Evolutionary conservation across 176 grass and related monocot species (phyloP).

Genomic region (Phragmites australis): DNA sequence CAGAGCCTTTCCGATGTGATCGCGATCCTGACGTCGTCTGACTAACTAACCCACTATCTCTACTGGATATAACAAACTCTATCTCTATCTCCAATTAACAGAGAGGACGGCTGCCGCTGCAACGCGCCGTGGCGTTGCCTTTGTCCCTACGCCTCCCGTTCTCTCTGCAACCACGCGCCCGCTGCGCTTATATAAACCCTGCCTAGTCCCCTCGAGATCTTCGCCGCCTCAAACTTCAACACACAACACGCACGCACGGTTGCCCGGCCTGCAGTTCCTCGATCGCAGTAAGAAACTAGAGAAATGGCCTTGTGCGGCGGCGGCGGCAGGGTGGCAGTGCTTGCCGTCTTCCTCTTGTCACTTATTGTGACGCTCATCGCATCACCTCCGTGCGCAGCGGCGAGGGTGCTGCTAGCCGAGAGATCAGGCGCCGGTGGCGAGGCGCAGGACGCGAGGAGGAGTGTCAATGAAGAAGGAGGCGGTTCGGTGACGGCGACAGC

Average conservation of each 20-base stretch:
- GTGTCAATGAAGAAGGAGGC: too few species aligned
- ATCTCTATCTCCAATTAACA: too few species aligned
- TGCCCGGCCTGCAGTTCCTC: too few species aligned
- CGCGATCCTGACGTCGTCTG: slow-evolving; percentile 16
- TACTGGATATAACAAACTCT: too few species aligned
- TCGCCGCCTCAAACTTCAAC: not conserved
- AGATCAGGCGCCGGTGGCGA: not conserved
- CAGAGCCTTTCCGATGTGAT: not conserved
- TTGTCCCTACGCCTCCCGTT: slow-evolving; percentile 9
- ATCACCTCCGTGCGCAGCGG: not conserved
- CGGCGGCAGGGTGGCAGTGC: not conserved
- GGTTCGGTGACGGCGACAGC: not conserved
- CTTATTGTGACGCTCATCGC: slow-evolving; percentile 2
- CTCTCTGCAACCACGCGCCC: not conserved
- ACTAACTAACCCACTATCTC: not conserved
- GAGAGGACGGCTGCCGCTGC: not conserved
- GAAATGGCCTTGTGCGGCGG: slow-evolving; percentile 21
- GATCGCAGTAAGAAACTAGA: too few species aligned
- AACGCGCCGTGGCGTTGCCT: slow-evolving; percentile 26
- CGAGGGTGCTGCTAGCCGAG: slow-evolving; percentile 1
- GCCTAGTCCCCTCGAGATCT: not conserved
- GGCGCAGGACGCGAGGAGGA: too few species aligned
- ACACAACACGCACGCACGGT: not conserved
- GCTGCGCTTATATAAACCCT: slow-evolving; percentile 27
- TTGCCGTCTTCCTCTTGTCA: not conserved